Evolutionary conservation across 2,329 filamentous ascomycete species (phyloP).

Genomic region (Fusarium nodosum): DNA sequence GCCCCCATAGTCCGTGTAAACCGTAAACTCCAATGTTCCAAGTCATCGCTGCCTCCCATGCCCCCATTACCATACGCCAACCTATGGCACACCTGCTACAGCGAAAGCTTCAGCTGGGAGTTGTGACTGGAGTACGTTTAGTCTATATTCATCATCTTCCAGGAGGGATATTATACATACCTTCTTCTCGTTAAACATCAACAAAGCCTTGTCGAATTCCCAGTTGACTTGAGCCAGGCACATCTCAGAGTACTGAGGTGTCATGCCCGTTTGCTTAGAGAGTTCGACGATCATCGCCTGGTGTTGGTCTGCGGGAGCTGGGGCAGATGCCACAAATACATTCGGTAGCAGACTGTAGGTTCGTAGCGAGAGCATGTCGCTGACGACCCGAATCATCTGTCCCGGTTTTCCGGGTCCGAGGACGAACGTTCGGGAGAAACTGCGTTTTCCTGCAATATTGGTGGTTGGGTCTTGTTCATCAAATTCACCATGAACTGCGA

Average conservation of each 20-base stretch:
- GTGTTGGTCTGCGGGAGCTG: constrained; percentile 61
- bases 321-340: constrained; percentile 53
- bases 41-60: constrained; percentile 35
- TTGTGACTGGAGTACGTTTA: constrained; percentile 54
- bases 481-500: constrained; percentile 87
- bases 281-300: constrained; percentile 82
- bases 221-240: constrained; percentile 85
- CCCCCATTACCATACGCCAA: constrained; percentile 18
- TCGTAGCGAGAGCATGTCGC: constrained; percentile 81
- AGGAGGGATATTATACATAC: constrained; percentile 59
- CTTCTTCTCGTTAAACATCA: constrained; percentile 81
- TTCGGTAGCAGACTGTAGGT: constrained; percentile 70
- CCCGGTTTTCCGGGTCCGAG: constrained; percentile 80
- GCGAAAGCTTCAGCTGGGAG: constrained; percentile 65
- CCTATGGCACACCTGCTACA: constrained; percentile 30
- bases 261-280: constrained; percentile 84
- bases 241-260: constrained; percentile 80
- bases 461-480: constrained; percentile 75
- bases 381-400: constrained; percentile 78
- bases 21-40: constrained; percentile 46
- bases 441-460: constrained; percentile 73
- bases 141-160: background rate
- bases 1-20: constrained; percentile 27
- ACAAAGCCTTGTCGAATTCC: constrained; percentile 81
- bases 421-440: constrained; percentile 85